Conservation (phyloP, 805 yeast genomes). For the Candida michaelii region DNA sequence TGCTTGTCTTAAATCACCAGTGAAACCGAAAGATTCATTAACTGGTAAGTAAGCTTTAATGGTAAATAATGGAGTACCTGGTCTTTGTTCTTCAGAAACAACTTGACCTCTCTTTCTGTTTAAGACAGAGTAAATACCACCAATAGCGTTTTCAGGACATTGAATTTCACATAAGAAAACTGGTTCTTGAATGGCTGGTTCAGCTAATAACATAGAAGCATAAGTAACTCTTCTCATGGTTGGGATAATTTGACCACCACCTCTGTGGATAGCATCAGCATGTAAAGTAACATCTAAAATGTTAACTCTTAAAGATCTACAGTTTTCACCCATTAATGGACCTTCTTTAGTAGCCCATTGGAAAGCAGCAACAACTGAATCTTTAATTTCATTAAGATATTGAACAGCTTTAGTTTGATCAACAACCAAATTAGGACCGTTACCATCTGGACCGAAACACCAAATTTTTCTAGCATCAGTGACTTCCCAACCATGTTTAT, state of each 20-base stretch:
- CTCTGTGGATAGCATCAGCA: constrained; percentile 99
- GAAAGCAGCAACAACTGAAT: constrained; percentile 99
- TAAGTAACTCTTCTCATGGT: constrained; percentile 99
- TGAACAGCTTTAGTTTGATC: constrained; percentile 99
- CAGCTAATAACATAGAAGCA: constrained; percentile 97
- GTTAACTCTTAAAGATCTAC: constrained; percentile 97
- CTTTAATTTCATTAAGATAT: constrained; percentile 98
- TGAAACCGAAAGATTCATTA: constrained; percentile 99
- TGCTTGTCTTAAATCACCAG: constrained; percentile 98
- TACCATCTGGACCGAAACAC: constrained; percentile 99
- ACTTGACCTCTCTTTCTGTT: constrained; percentile 99
- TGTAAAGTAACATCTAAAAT: constrained; percentile 98
- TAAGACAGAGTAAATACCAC: constrained; percentile 99
- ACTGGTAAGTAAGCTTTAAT: constrained; percentile 99
- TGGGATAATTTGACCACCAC: constrained; percentile 99
- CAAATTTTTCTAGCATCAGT: constrained; percentile 99
- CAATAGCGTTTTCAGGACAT: constrained; percentile 99
- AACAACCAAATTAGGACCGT: constrained; percentile 97
- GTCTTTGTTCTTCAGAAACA: constrained; percentile 98
- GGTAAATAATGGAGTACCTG: constrained; percentile 99
- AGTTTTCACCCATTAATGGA: constrained; percentile 94
- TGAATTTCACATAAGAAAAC: constrained; percentile 98
- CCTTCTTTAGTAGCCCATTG: constrained; percentile 99
- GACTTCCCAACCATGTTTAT: constrained; percentile 99
- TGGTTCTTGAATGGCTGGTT: constrained; percentile 99